Evolutionary conservation across 352 stramenopile species (phyloP), one percentile per base, ranked within the genome.

Genomic region (Globisporangium perplexum): DNA sequence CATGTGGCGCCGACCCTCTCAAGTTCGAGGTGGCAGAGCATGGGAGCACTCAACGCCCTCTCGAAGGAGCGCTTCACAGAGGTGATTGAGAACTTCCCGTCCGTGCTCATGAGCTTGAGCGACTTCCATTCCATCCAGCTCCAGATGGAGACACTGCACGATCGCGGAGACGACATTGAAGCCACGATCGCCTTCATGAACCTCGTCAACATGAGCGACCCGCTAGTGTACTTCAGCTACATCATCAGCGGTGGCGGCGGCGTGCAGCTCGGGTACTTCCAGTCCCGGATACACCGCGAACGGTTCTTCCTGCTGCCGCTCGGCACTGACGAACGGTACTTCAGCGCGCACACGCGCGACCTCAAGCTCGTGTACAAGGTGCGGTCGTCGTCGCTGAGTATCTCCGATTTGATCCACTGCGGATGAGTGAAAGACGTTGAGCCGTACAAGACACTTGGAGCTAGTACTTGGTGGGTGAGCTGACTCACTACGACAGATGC

Each of bases 141-240:
- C 5, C 50, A 49, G 30, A 57, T 57, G 46, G 28, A 38, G 18
- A 7, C 28, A 15, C 46, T 39, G 18, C 46, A 57, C 41, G 30
- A 57, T 7, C 50, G 50, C 28, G 31, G 41, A 17, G 50, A 57
- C 50, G 41, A 57, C 50, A 22, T 60, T 8, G 46, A 53, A 28
- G 44, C 54, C 36, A 23, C 36, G 28, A 52, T 51, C 26, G 26
- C 55, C 18, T 47, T 59, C 36, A 49, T 63, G 57, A 63, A 59
- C 51, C 26, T 64, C 20, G 57, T 59, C 20, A 26, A 44, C 20
- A 59, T 64, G 57, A 64, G 30, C 30, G 51, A 60, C 35, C 57
- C 57, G 17, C n/a, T 64, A 8, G 46, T 56, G 41, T 64, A 55
- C 30, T 54, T 61, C 33, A 41, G 30, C 8, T 39, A 47, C 12